Percentiles rank a stretch among this genome's conserved stretches.
Evolutionary conservation across 345 rosid genomes (phyloP).

Genomic region (Cardamine occulta): DNA sequence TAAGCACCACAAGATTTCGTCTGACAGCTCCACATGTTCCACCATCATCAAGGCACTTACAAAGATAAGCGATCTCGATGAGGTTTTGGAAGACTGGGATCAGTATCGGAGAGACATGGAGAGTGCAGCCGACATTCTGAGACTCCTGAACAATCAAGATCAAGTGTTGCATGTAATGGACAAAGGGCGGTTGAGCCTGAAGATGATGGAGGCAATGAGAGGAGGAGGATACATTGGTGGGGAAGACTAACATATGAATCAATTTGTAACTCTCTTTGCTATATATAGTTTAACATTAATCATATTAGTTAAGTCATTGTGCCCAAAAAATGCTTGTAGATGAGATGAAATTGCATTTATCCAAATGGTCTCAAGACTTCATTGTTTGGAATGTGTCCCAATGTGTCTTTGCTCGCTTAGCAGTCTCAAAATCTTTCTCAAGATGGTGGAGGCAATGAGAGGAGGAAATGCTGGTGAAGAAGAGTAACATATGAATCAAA

Average conservation of each 20-base stretch:
- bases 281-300: neutral
- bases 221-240: conserved; percentile 39
- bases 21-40: conserved; percentile 41
- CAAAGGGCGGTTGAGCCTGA: conserved; percentile 26
- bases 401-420: neutral
- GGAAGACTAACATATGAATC: neutral
- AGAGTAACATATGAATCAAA: neutral
- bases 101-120: conserved; percentile 37
- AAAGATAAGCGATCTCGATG: conserved; percentile 49
- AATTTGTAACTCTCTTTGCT: neutral
- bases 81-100: conserved; percentile 62
- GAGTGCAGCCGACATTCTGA: conserved; percentile 34
- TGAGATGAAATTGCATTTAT: neutral
- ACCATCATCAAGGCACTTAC: conserved; percentile 48
- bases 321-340: neutral
- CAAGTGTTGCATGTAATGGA: conserved; percentile 26
- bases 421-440: neutral
- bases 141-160: conserved; percentile 20
- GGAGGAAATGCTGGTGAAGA: conserved; percentile 36
- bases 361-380: neutral
- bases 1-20: conserved; percentile 39
- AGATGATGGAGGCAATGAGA: conserved; percentile 40
- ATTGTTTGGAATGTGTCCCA: neutral
- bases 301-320: neutral
- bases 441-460: conserved; percentile 38